These are phyloP conservation scores for Glycyrrhiza uralensis DNA, from an alignment of 306 rosid species.

Conservation along the genomic window DNA sequence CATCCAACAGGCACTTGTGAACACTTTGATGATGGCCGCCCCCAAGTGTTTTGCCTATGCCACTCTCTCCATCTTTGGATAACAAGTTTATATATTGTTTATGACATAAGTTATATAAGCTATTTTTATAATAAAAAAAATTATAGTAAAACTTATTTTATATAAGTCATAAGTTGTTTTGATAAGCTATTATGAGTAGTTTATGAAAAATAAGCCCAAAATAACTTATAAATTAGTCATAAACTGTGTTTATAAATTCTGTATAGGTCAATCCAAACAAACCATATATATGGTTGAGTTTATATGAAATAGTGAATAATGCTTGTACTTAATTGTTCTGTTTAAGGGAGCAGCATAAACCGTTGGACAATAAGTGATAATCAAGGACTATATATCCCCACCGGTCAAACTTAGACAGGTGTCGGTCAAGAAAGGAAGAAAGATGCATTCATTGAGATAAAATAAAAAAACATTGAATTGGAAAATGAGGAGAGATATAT, in stretches of 20 bases:
- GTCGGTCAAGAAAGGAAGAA: background rate
- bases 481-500: background rate
- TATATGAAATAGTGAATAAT: background rate
- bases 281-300: background rate
- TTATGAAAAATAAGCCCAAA: too few relatives aligned
- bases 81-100: too few relatives aligned
- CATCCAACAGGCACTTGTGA: slow-evolving; percentile 21
- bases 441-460: background rate
- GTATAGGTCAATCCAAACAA: too few relatives aligned
- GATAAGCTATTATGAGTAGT: too few relatives aligned
- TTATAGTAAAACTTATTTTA: too few relatives aligned
- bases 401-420: background rate
- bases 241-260: too few relatives aligned
- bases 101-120: too few relatives aligned
- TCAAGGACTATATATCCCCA: background rate
- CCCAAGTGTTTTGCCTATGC: slow-evolving; percentile 8
- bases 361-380: background rate
- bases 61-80: too few relatives aligned
- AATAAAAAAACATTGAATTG: background rate
- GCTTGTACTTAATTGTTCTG: slow-evolving; percentile 14
- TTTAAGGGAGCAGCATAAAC: slow-evolving; percentile 27
- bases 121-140: too few relatives aligned
- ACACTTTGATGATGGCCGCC: slow-evolving; percentile 22
- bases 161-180: too few relatives aligned
- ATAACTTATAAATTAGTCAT: too few relatives aligned